These are phyloP conservation scores for Albizia julibrissin DNA, from an alignment of 306 rosid species.

Conservation along the genomic window DNA sequence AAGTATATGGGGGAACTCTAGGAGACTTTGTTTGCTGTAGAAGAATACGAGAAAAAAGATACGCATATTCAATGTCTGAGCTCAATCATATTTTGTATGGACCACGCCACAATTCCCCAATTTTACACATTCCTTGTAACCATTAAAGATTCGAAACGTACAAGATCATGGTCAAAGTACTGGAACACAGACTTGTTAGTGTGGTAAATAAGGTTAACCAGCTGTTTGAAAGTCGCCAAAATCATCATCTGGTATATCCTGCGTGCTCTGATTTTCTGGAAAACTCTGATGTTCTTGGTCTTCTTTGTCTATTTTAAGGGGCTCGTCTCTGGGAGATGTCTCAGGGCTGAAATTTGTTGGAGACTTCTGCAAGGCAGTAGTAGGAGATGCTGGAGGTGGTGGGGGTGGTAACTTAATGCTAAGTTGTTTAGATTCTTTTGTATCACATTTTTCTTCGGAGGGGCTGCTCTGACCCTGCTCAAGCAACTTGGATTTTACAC, in stretches of 20 bases:
- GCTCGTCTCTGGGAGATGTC: slow-evolving; percentile 42
- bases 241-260: slow-evolving; percentile 73
- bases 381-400: slow-evolving; percentile 80
- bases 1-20: neutral
- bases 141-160: slow-evolving; percentile 34
- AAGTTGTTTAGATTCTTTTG: slow-evolving; percentile 51
- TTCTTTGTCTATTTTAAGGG: slow-evolving; percentile 36
- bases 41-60: neutral
- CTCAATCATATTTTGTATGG: slow-evolving; percentile 35
- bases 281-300: slow-evolving; percentile 24
- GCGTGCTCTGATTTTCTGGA: slow-evolving; percentile 46
- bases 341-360: slow-evolving; percentile 60
- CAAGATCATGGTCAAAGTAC: neutral
- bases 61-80: slow-evolving; percentile 32
- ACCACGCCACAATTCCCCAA: slow-evolving; percentile 27
- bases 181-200: neutral
- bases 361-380: slow-evolving; percentile 40
- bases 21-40: neutral
- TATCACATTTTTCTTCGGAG: slow-evolving; percentile 58
- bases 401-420: slow-evolving; percentile 83
- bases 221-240: slow-evolving; percentile 96
- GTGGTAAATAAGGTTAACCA: slow-evolving; percentile 37
- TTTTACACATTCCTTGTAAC: slow-evolving; percentile 31
- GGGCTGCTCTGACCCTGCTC: slow-evolving; percentile 56
- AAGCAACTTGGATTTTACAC: slow-evolving; percentile 59